Base-by-base conservation (phyloP, 805 yeast genomes). In the Schizosaccharomyces octosporus region DNA sequence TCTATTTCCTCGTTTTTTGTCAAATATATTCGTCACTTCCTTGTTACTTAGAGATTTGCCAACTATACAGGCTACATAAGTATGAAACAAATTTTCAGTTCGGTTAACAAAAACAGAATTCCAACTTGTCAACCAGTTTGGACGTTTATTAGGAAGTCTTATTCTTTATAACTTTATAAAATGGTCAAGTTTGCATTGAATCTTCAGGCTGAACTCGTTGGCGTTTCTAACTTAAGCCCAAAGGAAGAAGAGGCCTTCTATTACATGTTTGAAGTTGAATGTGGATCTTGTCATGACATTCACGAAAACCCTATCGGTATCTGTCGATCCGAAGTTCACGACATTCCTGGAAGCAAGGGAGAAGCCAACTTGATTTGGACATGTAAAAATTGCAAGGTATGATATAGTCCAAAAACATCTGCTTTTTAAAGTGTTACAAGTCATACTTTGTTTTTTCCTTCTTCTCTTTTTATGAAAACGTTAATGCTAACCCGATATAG, bases 281-380 rank as follows among this genome's bases (percentile, higher is more conserved):
- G 98, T 70, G 82, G 84, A 1, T 76, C 78, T 48, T 90, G 98
- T 72, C 79, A 89, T 64, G 94, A 86, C 64, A 71, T 70, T 6
- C 95, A 90, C 70, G 79, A 78, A 24, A 85, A 87, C 66, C 60
- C 39, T 41, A 64, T 61, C 27, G 63, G 61, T 17, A 27, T 66
- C 9, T 63, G 63, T 15, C 62, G 67, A 9, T 61, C 58, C 61
- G 67, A 66, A 36, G 39, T 61, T 32, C 64, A 69, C 59, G 72
- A 70, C 31, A 74, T 87, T 31, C 70, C 78, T 1, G 87, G 86
- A 0, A 79, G 89, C 55, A 78, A 82, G 64, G 96, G 96, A 15
- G 86, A 82, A 63, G 94, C 95, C 6, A 85, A 82, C 64, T 86
- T 88, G 68, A 82, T 84, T 3, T 82, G 85, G 76, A 79, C 80